Conservation (phyloP, 2,329 filamentous ascomycete genomes). For the Claviceps maximensis region DNA sequence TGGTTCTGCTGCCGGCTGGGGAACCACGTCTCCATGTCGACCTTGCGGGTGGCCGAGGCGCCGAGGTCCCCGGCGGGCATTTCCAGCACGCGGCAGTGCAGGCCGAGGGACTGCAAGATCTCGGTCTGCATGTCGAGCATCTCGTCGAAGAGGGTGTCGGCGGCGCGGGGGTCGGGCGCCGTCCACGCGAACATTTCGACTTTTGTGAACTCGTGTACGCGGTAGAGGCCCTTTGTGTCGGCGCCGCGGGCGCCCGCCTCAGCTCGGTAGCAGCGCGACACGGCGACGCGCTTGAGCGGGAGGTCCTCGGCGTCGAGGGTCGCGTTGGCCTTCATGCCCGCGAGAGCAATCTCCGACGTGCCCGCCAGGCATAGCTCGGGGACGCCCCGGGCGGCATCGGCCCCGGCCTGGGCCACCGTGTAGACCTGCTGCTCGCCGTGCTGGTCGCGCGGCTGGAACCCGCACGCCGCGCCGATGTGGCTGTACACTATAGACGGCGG, state of each 20-base stretch:
- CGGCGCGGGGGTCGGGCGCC: slow-evolving; percentile 34
- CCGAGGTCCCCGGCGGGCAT: slow-evolving; percentile 87
- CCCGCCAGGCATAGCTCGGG: slow-evolving; percentile 68
- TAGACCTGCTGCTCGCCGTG: slow-evolving; percentile 91
- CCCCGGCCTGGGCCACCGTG: slow-evolving; percentile 51
- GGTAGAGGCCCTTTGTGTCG: slow-evolving; percentile 87
- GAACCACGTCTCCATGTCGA: slow-evolving; percentile 91
- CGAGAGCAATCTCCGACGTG: slow-evolving; percentile 89
- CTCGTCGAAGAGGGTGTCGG: slow-evolving; percentile 59
- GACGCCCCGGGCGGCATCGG: slow-evolving; percentile 46
- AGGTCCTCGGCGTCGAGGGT: slow-evolving; percentile 52
- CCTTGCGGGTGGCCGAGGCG: slow-evolving; percentile 73
- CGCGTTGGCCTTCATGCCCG: slow-evolving; percentile 71
- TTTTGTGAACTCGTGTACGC: slow-evolving; percentile 97
- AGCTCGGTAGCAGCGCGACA: slow-evolving; percentile 87
- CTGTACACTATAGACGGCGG: slow-evolving; percentile 87
- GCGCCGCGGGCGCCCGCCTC: slow-evolving; percentile 84
- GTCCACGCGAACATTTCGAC: slow-evolving; percentile 97
- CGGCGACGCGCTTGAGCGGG: slow-evolving; percentile 68
- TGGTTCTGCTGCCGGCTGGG: slow-evolving; percentile 52
- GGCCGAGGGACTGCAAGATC: slow-evolving; percentile 61
- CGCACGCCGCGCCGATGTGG: slow-evolving; percentile 81
- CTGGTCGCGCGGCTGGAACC: slow-evolving; percentile 85
- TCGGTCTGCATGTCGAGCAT: slow-evolving; percentile 79
- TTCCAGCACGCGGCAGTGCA: slow-evolving; percentile 80